phyloP scores from a whole-genome alignment of 352 stramenopile genomes.

The Phytophthora macrochlamydospora region DNA sequence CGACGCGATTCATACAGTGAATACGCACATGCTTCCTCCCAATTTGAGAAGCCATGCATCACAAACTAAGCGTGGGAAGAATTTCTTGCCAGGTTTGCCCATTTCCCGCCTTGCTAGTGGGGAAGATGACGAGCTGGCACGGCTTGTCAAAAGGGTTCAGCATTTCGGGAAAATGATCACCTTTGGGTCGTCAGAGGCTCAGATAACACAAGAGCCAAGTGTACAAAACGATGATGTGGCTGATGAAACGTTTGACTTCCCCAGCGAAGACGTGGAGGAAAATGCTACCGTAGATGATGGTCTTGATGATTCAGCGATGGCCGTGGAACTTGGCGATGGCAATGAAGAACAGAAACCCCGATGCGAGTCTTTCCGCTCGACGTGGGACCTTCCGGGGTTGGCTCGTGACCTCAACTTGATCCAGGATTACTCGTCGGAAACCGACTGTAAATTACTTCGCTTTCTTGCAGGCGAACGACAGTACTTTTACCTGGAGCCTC shows the following conservation, averaged over 20 bases:
- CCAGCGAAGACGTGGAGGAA: constrained; percentile 16
- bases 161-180: constrained; percentile 43
- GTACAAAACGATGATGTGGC: not conserved
- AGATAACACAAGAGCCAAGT: not conserved
- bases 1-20: constrained; percentile 27
- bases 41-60: constrained; percentile 1
- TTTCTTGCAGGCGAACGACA: constrained; percentile 71
- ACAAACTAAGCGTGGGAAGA: constrained; percentile 6
- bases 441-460: constrained; percentile 58
- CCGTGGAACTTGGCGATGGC: not conserved
- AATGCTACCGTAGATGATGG: constrained; percentile 11
- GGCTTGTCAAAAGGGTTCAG: constrained; percentile 32
- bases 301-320: constrained; percentile 4
- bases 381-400: constrained; percentile 60
- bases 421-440: constrained; percentile 77
- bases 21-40: constrained; percentile 5
- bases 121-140: too few species aligned
- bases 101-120: too few species aligned
- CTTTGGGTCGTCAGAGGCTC: constrained; percentile 11
- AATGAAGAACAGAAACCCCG: constrained; percentile 23
- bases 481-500: constrained; percentile 80
- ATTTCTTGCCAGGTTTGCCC: not conserved
- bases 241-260: constrained; percentile 18
- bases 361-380: constrained; percentile 59
- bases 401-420: constrained; percentile 77